phyloP scores from a whole-genome alignment of 257 asterid genomes.

The Coffea canephora region DNA sequence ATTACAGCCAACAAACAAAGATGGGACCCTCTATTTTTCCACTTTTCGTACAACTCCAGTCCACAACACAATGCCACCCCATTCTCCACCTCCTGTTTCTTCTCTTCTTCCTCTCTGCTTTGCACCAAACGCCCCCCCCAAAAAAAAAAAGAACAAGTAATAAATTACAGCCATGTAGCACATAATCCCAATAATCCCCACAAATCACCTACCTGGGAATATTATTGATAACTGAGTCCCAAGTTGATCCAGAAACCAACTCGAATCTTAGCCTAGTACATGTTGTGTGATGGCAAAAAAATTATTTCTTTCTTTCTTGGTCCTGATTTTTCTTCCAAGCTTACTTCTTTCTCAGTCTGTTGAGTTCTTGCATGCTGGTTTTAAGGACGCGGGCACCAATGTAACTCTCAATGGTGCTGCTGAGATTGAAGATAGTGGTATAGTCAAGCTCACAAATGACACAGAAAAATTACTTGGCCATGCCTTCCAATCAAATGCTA shows the following conservation, averaged over 20 bases:
- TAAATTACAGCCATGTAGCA: conserved; percentile 1
- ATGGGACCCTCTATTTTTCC: neutral
- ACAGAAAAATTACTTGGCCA: conserved; percentile 41
- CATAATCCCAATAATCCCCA: neutral
- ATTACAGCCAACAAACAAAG: neutral
- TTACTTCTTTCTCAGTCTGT: conserved; percentile 32
- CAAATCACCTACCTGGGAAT: conserved; percentile 9
- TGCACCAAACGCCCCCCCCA: neutral
- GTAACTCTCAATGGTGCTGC: conserved; percentile 51
- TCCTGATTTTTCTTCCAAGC: conserved; percentile 28
- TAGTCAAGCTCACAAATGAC: conserved; percentile 51
- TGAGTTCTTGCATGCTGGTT: conserved; percentile 52
- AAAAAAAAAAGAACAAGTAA: conserved; percentile 3
- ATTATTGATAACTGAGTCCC: neutral
- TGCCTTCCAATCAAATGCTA: conserved; percentile 48
- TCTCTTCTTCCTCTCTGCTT: conserved; percentile 5
- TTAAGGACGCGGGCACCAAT: conserved; percentile 26
- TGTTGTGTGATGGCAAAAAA: conserved; percentile 36
- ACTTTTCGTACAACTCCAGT: no score
- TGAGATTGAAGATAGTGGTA: conserved; percentile 43
- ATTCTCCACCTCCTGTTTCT: neutral
- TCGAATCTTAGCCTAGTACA: neutral
- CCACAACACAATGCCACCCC: neutral
- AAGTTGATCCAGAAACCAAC: neutral
- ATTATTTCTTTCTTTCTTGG: conserved; percentile 16